These are phyloP conservation scores for Penicillium subrubescens DNA, from an alignment of 495 filamentous ascomycete genomes.

Conservation along the genomic window DNA sequence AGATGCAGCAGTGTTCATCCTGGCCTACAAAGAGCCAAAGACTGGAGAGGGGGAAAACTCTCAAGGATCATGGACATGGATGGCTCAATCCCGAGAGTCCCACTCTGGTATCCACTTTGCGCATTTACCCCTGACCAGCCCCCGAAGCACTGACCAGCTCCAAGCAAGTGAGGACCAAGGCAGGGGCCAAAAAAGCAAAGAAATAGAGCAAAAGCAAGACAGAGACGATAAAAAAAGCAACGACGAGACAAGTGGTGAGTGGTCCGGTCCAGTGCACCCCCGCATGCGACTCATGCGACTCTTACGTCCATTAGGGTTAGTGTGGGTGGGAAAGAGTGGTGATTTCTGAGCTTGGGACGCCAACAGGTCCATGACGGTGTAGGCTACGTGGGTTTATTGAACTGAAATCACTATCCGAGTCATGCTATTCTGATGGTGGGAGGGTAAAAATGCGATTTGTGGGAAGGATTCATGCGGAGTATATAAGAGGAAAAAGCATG, in stretches of 20 bases:
- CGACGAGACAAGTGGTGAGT: background rate
- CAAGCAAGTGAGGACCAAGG: background rate
- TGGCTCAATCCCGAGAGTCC: constrained; percentile 21
- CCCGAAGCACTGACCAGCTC: constrained; percentile 24
- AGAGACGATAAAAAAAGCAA: constrained; percentile 17
- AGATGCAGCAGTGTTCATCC: constrained; percentile 12
- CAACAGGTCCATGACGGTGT: background rate
- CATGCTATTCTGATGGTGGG: background rate
- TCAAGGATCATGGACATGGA: background rate
- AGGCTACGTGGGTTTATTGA: background rate
- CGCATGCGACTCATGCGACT: background rate
- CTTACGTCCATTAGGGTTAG: background rate
- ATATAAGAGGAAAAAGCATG: background rate
- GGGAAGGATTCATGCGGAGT: background rate
- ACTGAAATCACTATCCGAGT: background rate
- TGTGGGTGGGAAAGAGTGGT: background rate
- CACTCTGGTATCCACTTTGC: constrained; percentile 20
- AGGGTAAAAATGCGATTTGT: background rate
- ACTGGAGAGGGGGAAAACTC: background rate
- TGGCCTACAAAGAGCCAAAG: constrained; percentile 14
- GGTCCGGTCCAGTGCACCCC: background rate
- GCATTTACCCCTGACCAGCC: constrained; percentile 29
- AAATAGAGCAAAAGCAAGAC: constrained; percentile 5
- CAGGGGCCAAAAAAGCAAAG: background rate
- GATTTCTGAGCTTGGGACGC: background rate